Evolutionary conservation across 2,329 filamentous ascomycete species (phyloP), one percentile per base, ranked within the genome.

Genomic region (Neocatenulostroma microsporum): DNA sequence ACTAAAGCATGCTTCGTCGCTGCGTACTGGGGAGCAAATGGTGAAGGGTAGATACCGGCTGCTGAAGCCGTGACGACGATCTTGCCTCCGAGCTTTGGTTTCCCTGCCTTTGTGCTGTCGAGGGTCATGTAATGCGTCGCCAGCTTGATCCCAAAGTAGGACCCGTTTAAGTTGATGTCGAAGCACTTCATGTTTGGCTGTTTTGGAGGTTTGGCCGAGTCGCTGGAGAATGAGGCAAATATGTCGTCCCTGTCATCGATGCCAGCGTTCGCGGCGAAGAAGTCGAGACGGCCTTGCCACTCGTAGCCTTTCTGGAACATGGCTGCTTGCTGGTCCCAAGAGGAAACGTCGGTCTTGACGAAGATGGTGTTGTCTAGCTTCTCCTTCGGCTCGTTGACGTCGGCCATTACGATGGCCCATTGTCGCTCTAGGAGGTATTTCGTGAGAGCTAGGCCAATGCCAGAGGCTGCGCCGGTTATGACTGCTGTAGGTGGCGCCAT

Each of bases 341-440:
- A 56, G 6, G 54, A 48, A 30, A 54, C 47, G 39, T 58, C 51
- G 34, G 51, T 55, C 37, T 55, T 50, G 37, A 64, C 54, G 51
- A 61, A 67, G 17, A 47, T 43, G 25, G 48, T 53, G 14, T 53
- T 50, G 34, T 54, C 37, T 5, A 51, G 42, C 2, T 42, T 35
- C 11, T 41, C 26, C 14, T 55, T 51, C 5, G 62, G 60, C 1
- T 54, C 39, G 34, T 69, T 66, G 27, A 69, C 42, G 40, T 70
- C 67, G 13, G 60, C 62, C 43, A 69, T 60, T n/a, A 63, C 56
- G 21, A 69, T 63, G 39, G 53, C 48, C 56, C 60, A 69, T 41
- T 49, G 46, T 39, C 58, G 55, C 21, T 51, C 41, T 5, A 51
- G 44, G 13, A 64, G 54, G 28, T 60, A 46, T 13, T 49, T 48